These are phyloP conservation scores for Xylaria sp. DNA, from an alignment of 2,329 filamentous ascomycete genomes.

Conservation along the genomic window DNA sequence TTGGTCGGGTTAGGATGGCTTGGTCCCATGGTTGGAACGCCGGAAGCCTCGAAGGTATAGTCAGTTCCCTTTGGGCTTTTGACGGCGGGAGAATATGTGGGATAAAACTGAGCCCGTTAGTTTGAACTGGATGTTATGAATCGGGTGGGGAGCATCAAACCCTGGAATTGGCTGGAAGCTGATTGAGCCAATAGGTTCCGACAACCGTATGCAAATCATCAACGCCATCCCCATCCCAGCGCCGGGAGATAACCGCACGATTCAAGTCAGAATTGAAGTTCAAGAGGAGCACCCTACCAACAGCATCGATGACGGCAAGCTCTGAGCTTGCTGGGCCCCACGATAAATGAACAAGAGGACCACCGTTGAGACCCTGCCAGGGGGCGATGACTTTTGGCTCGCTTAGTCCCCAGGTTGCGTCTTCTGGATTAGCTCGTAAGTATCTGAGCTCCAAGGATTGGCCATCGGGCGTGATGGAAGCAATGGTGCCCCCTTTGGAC, in stretches of 20 bases:
- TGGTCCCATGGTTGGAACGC: slow-evolving; percentile 70
- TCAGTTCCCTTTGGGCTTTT: slow-evolving; percentile 57
- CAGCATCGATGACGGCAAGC: slow-evolving; percentile 80
- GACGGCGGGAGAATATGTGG: slow-evolving; percentile 65
- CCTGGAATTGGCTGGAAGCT: slow-evolving; percentile 50
- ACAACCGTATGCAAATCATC: slow-evolving; percentile 80
- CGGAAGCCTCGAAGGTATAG: slow-evolving; percentile 73
- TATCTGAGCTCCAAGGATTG: slow-evolving; percentile 73
- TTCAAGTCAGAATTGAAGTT: slow-evolving; percentile 76
- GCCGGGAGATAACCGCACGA: slow-evolving; percentile 65
- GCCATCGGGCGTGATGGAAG: slow-evolving; percentile 76
- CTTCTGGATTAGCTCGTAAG: slow-evolving; percentile 69
- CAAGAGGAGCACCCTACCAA: slow-evolving; percentile 77
- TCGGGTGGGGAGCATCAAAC: slow-evolving; percentile 33
- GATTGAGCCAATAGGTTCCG: slow-evolving; percentile 85
- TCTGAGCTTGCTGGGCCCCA: slow-evolving; percentile 81
- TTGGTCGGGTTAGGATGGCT: slow-evolving; percentile 74
- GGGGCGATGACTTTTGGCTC: slow-evolving; percentile 69
- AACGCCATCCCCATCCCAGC: slow-evolving; percentile 68
- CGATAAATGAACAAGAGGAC: slow-evolving; percentile 76
- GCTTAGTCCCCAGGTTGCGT: slow-evolving; percentile 77
- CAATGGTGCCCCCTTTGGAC: slow-evolving; percentile 87
- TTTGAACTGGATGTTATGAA: slow-evolving; percentile 15
- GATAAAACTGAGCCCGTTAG: slow-evolving; percentile 47
- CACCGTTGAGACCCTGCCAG: slow-evolving; percentile 66